A percentile compares a stretch with the other conserved stretches of the same genome.
These are phyloP conservation scores for Penicillium samsonianum DNA, from an alignment of 495 filamentous ascomycete genomes.

Conservation along the genomic window DNA sequence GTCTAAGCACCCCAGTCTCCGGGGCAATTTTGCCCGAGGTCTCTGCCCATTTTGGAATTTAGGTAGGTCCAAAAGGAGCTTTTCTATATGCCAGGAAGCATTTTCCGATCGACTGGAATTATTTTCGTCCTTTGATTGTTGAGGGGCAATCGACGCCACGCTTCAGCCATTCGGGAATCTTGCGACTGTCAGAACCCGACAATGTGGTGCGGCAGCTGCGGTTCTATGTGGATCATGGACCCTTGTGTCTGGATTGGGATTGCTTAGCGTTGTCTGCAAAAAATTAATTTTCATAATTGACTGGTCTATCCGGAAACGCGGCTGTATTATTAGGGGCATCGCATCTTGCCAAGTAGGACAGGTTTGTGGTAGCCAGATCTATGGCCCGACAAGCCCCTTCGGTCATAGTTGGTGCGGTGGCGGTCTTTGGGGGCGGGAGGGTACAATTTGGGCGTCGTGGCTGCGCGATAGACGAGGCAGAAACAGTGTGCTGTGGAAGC, in stretches of 20 bases:
- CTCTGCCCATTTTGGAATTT: not conserved
- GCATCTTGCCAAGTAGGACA: not conserved
- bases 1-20: not conserved
- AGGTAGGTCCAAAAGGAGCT: conserved; percentile 2
- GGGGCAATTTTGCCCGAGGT: not conserved
- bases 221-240: conserved; percentile 29
- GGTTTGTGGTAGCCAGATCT: conserved; percentile 2
- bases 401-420: conserved; percentile 8
- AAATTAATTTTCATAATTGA: not conserved
- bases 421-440: conserved; percentile 5
- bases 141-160: conserved; percentile 2
- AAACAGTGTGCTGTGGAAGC: not conserved
- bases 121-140: not conserved
- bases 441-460: conserved; percentile 3
- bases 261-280: not conserved
- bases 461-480: not conserved
- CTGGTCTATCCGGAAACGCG: conserved; percentile 13
- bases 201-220: conserved; percentile 34
- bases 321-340: not conserved
- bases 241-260: conserved; percentile 6
- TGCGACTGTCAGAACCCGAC: conserved; percentile 38
- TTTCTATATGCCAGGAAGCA: conserved; percentile 12
- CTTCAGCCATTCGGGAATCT: conserved; percentile 7
- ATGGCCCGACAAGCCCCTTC: not conserved
- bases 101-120: conserved; percentile 12